Percentiles rank a stretch among this genome's conserved stretches.
These are phyloP conservation scores for Calocybe gangraenosa DNA, from an alignment of 768 basidiomycete species.

Conservation along the genomic window DNA sequence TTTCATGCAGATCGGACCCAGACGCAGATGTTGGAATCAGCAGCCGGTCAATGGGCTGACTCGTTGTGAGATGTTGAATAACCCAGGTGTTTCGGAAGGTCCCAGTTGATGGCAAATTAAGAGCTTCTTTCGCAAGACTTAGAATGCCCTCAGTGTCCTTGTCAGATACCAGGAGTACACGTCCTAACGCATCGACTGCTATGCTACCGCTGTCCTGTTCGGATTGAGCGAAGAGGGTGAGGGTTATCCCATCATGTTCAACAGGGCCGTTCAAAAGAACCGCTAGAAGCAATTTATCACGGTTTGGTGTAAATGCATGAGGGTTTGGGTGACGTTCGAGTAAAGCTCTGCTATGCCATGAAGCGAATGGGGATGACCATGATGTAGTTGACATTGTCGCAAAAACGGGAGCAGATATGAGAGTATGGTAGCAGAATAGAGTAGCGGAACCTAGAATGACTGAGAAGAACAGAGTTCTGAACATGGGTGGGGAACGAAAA, in stretches of 20 bases:
- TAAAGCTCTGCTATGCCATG: conserved; percentile 27
- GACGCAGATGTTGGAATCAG: conserved; percentile 18
- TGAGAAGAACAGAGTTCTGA: conserved; percentile 6
- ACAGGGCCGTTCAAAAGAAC: conserved; percentile 30
- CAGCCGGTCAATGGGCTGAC: conserved; percentile 31
- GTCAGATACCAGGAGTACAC: conserved; percentile 20
- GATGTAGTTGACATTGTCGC: conserved; percentile 1
- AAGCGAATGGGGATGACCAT: conserved; percentile 21
- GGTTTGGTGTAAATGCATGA: conserved; percentile 21
- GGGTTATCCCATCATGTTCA: conserved; percentile 31
- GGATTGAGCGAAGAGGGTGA: conserved; percentile 27
- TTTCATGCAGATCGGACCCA: conserved; percentile 20
- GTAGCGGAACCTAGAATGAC: conserved; percentile 5
- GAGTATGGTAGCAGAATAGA: conserved; percentile 5
- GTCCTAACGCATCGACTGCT: conserved; percentile 29
- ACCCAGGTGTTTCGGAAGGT: conserved; percentile 32
- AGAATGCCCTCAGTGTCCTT: conserved; percentile 25
- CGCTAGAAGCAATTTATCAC: conserved; percentile 22
- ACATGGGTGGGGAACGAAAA: conserved; percentile 1
- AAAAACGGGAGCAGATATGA: neutral
- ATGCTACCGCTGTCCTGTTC: conserved; percentile 12
- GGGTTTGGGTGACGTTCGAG: conserved; percentile 20
- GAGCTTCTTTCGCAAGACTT: conserved; percentile 17
- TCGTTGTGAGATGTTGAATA: conserved; percentile 24
- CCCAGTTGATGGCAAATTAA: conserved; percentile 22